phyloP scores from a whole-genome alignment of 257 asterid species.

The Rehmannia glutinosa region DNA sequence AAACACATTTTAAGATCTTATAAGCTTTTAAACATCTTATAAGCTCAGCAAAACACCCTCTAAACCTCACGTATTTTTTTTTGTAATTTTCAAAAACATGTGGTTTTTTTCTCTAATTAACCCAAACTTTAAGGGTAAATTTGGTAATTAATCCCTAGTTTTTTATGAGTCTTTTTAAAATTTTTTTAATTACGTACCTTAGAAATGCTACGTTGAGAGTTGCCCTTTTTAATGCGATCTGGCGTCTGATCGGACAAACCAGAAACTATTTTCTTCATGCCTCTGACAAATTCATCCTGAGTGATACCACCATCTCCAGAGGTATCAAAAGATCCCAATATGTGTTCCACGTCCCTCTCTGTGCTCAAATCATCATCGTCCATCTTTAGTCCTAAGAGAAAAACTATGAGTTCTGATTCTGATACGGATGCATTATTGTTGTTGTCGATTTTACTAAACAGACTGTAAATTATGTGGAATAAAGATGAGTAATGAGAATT shows the following conservation, averaged over 20 bases:
- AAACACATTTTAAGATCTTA: too few species aligned
- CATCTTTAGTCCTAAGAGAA: slow-evolving; percentile 44
- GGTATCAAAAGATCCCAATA: slow-evolving; percentile 44
- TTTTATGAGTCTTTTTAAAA: too few species aligned
- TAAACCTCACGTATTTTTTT: too few species aligned
- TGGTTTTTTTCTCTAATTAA: too few species aligned
- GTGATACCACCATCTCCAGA: slow-evolving; percentile 34
- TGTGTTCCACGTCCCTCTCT: slow-evolving; percentile 40
- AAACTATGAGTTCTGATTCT: slow-evolving; percentile 47
- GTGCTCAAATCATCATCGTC: slow-evolving; percentile 36
- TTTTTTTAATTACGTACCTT: too few species aligned
- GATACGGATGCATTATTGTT: slow-evolving; percentile 32
- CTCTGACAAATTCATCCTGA: slow-evolving; percentile 40
- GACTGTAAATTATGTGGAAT: slow-evolving; percentile 20
- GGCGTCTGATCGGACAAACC: slow-evolving; percentile 25
- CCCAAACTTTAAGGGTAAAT: too few species aligned
- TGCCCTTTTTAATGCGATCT: not conserved
- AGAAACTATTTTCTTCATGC: slow-evolving; percentile 31
- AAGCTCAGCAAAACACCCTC: too few species aligned
- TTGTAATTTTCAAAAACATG: too few species aligned
- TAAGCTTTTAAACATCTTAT: too few species aligned
- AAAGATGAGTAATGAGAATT: not conserved
- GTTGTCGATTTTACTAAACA: slow-evolving; percentile 36
- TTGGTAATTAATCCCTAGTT: too few species aligned
- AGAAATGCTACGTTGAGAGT: slow-evolving; percentile 6